These are phyloP conservation scores for Lenzites betulinus DNA, from an alignment of 768 basidiomycete species.

Conservation along the genomic window DNA sequence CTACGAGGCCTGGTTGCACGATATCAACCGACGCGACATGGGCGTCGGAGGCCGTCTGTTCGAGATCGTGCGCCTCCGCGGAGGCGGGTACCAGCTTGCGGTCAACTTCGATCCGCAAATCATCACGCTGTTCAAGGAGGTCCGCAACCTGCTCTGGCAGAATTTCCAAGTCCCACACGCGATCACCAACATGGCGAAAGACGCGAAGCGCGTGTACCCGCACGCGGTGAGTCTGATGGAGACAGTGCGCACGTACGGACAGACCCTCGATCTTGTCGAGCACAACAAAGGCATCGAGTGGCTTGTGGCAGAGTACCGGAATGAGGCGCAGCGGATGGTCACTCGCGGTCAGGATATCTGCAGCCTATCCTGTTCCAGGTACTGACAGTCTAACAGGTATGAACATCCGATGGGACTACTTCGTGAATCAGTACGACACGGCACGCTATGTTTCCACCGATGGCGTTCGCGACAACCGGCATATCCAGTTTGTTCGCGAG, in stretches of 20 bases:
- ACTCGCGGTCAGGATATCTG: constrained; percentile 62
- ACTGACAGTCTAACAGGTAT: constrained; percentile 59
- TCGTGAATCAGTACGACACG: constrained; percentile 92
- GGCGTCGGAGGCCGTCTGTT: constrained; percentile 90
- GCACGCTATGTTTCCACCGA: constrained; percentile 69
- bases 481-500: constrained; percentile 92
- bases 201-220: constrained; percentile 97
- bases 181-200: constrained; percentile 96
- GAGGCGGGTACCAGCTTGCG: constrained; percentile 81
- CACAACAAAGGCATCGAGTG: constrained; percentile 90
- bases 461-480: constrained; percentile 84
- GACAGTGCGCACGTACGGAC: constrained; percentile 96
- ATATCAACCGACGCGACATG: constrained; percentile 93
- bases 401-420: constrained; percentile 95
- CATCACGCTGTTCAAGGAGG: constrained; percentile 98
- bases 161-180: constrained; percentile 95
- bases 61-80: constrained; percentile 78
- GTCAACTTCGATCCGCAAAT: constrained; percentile 99
- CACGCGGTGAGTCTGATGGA: constrained; percentile 99
- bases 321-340: constrained; percentile 93
- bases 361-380: neutral
- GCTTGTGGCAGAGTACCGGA: constrained; percentile 92
- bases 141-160: constrained; percentile 93
- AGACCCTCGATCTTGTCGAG: constrained; percentile 91
- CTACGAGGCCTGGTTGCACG: constrained; percentile 95